A percentile compares a stretch with the other conserved stretches of the same genome.
phyloP scores from a whole-genome alignment of 345 rosid species.

The Punica granatum region DNA sequence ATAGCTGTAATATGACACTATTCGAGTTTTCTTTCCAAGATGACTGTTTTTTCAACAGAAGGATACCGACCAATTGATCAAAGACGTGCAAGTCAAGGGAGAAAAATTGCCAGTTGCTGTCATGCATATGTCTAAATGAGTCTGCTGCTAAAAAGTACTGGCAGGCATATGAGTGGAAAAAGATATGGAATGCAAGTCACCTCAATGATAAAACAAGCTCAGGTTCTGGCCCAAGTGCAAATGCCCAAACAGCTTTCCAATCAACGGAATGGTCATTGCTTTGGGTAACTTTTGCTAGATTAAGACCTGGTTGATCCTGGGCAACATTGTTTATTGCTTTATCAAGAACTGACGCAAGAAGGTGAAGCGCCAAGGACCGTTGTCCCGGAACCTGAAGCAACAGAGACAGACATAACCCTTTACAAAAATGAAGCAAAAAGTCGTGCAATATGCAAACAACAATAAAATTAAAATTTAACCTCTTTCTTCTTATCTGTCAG shows the following conservation, averaged over 20 bases:
- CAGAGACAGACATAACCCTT: conserved; percentile 7
- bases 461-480: conserved; percentile 2
- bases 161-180: conserved; percentile 1
- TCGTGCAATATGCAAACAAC: neutral
- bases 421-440: neutral
- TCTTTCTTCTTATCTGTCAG: neutral
- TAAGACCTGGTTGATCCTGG: conserved; percentile 37
- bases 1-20: neutral
- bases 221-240: conserved; percentile 92
- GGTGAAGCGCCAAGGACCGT: conserved; percentile 65
- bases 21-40: neutral
- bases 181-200: conserved; percentile 23
- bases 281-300: conserved; percentile 15
- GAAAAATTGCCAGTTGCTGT: neutral
- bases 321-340: conserved; percentile 43
- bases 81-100: neutral
- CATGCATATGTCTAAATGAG: neutral
- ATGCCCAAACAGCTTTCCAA: conserved; percentile 96
- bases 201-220: conserved; percentile 82
- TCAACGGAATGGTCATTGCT: conserved; percentile 34
- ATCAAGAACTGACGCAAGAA: conserved; percentile 71
- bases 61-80: neutral
- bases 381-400: conserved; percentile 75
- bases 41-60: neutral
- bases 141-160: neutral